These are phyloP conservation scores for Bothriochloa decipiens DNA, from an alignment of 176 grass and related monocot genomes.

Conservation along the genomic window DNA sequence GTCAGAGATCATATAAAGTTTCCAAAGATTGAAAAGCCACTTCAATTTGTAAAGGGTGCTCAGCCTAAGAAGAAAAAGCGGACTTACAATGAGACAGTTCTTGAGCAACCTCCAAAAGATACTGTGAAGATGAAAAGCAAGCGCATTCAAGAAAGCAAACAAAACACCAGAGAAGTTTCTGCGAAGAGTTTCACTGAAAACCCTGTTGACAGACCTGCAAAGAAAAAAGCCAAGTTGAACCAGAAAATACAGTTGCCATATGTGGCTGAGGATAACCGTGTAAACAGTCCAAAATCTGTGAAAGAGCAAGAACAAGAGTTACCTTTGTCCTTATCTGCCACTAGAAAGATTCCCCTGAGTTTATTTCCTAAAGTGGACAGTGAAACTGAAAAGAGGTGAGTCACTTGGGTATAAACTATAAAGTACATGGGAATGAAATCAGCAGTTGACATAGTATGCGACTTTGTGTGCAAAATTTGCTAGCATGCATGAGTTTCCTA, in stretches of 20 bases:
- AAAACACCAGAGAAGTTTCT: slow-evolving; percentile 22
- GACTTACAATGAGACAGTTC: slow-evolving; percentile 31
- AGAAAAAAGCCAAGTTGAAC: slow-evolving; percentile 41
- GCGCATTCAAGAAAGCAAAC: slow-evolving; percentile 25
- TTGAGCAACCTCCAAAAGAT: slow-evolving; percentile 28
- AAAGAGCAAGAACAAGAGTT: slow-evolving; percentile 39
- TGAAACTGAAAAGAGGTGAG: slow-evolving; percentile 70
- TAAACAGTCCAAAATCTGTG: slow-evolving; percentile 33
- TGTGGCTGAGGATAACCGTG: slow-evolving; percentile 20
- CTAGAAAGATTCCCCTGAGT: slow-evolving; percentile 44
- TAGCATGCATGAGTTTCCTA: background rate
- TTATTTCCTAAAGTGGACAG: slow-evolving; percentile 68
- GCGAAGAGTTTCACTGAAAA: slow-evolving; percentile 23
- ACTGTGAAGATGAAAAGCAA: slow-evolving; percentile 11
- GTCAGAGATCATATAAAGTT: slow-evolving; percentile 73
- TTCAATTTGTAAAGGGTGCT: slow-evolving; percentile 30
- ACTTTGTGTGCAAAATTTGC: background rate
- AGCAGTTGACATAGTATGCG: background rate
- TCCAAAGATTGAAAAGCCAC: slow-evolving; percentile 37
- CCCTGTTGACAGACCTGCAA: slow-evolving; percentile 28
- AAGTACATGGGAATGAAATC: slow-evolving; percentile 7
- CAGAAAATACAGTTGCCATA: slow-evolving; percentile 22
- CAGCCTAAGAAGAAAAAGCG: slow-evolving; percentile 47
- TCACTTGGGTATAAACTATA: slow-evolving; percentile 37
- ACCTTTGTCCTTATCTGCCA: slow-evolving; percentile 33